Percentiles rank a stretch among this genome's conserved stretches.
Conservation (phyloP, 31 red algal species). For the Asparagopsis taxiformis region DNA sequence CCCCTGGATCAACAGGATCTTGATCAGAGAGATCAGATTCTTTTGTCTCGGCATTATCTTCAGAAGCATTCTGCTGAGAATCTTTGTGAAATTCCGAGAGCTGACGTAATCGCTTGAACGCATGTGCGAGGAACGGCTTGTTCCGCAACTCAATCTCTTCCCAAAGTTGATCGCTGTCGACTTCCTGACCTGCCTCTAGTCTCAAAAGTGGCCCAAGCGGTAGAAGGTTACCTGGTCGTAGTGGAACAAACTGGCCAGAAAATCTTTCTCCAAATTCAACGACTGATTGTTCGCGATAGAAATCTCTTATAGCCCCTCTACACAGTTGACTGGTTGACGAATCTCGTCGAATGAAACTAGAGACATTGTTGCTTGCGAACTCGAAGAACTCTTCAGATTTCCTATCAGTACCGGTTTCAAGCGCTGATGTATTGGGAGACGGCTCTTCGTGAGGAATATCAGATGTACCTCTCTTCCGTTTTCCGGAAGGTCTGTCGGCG, state of each 20-base stretch:
- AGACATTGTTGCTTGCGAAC: background rate
- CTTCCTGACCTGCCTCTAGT: conserved; percentile 31
- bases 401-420: background rate
- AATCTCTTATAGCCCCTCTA: background rate
- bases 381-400: background rate
- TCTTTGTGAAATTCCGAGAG: conserved; percentile 1
- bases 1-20: background rate
- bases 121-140: conserved; percentile 31
- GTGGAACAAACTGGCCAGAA: conserved; percentile 8
- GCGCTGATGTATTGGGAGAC: no score
- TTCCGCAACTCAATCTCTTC: conserved; percentile 60
- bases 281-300: background rate
- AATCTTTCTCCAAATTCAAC: background rate
- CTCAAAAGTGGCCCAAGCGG: conserved; percentile 38
- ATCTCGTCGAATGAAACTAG: background rate
- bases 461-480: no score
- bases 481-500: no score
- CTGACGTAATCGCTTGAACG: background rate
- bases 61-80: conserved; percentile 3
- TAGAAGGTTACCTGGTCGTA: background rate
- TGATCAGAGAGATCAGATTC: background rate
- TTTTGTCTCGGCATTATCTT: background rate
- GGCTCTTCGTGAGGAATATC: no score
- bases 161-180: conserved; percentile 65
- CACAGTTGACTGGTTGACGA: background rate